Base-by-base conservation (phyloP, 164 flowering plant species). In the Echeveria elegans region DNA sequence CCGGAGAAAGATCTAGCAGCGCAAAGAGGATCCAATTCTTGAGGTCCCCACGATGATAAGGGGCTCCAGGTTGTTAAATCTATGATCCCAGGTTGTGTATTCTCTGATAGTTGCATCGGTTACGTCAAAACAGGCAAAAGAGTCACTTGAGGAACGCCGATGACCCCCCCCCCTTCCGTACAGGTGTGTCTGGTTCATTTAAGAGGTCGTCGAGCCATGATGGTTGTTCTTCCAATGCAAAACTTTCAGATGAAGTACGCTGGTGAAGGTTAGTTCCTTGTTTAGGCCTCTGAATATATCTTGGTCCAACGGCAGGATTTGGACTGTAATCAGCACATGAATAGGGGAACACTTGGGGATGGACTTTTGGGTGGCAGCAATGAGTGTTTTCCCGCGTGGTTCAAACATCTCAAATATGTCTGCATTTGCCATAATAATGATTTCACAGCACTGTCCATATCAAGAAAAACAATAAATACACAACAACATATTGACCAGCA, bases 161-260 rank as follows among this genome's bases (percentile, higher is more conserved):
- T 88, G 98, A 77, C 85, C 82, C 34, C 80, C 85, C 82, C 34
- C 80, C 87, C 78, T 75, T 85, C 26, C 87, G 77, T 8, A 85
- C 81, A 67, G 90, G 92, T 61, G 86, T 85, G 60, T 87, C 97
- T n/a, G 98, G 96, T 73, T 92, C 96, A 72, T 86, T 82, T 19
- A 90, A 88, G 61, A 93, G 96, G 47, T 93, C 98, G 69, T 90
- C 96, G 67, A 93, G 87, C 97, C 98, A 90, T 36, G 90, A 86
- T 62, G 92, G 97, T 65, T 88, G 96, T 72, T 90, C 98, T 66
- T 93, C 98, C 65, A 80, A 63, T 24, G 88, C 76, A 70, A 82
- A 66, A 75, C 88, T 85, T 74, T 90, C 96, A 15, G 98, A 93
- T 28, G 92, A 82, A 68, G 94, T 87, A 37, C 92, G 85, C 31